A percentile compares a stretch with the other conserved stretches of the same genome.
Conservation (phyloP, 1,284 basidiomycete species). For the Cryptococcus neoformans region DNA sequence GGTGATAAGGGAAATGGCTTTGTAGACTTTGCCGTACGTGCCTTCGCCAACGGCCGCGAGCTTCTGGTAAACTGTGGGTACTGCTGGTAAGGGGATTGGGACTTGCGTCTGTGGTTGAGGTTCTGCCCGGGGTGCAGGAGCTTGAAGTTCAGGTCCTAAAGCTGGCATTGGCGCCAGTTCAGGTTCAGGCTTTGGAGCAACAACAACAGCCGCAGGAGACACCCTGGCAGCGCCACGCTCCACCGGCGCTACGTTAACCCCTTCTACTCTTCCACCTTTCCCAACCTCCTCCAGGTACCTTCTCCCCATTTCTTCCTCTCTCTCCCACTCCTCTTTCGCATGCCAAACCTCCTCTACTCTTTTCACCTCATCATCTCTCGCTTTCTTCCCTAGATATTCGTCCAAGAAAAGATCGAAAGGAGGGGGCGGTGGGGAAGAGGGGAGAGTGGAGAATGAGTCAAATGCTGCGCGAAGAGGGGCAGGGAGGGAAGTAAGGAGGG, state of each 20-base stretch:
- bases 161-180: not conserved
- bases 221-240: not conserved
- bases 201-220: not conserved
- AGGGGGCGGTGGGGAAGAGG: slow-evolving; percentile 9
- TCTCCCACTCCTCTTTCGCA: not conserved
- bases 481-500: not conserved
- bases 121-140: not conserved
- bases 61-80: slow-evolving; percentile 65
- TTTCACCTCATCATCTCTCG: not conserved
- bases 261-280: not conserved
- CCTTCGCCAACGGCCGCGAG: slow-evolving; percentile 96
- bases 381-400: not conserved
- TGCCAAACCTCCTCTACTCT: not conserved
- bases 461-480: not conserved
- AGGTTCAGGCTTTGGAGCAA: not conserved
- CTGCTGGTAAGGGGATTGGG: not conserved
- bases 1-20: slow-evolving; percentile 78
- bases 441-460: not conserved
- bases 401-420: not conserved
- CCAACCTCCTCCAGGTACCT: not conserved
- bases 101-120: not conserved
- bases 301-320: not conserved
- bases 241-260: slow-evolving; percentile 31
- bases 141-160: not conserved
- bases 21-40: slow-evolving; percentile 99